A percentile compares a stretch with the other conserved stretches of the same genome.
These are phyloP conservation scores for Arachnomyces sp. DNA, from an alignment of 2,329 filamentous ascomycete genomes.

Conservation along the genomic window DNA sequence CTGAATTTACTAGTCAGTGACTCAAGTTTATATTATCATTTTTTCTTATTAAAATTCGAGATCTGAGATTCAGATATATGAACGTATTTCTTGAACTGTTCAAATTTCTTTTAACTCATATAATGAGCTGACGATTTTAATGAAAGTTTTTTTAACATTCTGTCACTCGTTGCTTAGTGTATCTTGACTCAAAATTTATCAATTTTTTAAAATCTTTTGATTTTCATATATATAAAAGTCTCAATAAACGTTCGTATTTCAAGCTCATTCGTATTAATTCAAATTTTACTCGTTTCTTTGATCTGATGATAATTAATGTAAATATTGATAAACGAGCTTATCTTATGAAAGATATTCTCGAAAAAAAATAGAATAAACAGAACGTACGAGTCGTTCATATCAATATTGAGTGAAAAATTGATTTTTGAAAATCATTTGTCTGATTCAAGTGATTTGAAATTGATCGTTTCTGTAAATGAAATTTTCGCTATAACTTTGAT, in stretches of 20 bases:
- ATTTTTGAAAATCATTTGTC: neutral
- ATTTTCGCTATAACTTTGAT: neutral
- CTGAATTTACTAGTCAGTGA: neutral
- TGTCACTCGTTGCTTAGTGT: no score
- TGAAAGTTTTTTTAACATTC: neutral
- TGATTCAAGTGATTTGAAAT: neutral
- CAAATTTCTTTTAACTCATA: neutral
- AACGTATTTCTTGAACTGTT: conserved; percentile 1
- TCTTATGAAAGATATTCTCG: neutral
- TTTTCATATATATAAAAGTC: conserved; percentile 1
- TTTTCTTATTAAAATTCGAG: neutral
- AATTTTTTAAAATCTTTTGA: neutral
- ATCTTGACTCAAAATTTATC: neutral
- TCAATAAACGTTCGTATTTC: conserved; percentile 1
- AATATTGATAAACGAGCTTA: neutral
- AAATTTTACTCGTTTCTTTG: no score
- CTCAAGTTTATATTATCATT: conserved; percentile 1
- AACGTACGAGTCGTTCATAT: no score
- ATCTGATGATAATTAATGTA: neutral
- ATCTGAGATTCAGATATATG: neutral
- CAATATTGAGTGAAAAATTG: no score
- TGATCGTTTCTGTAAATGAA: neutral
- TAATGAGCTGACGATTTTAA: neutral
- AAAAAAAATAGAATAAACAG: neutral
- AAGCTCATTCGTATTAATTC: neutral